Percentiles rank a stretch among this genome's conserved stretches.
These are phyloP conservation scores for Pogostemon cablin DNA, from an alignment of 257 asterid genomes.

Conservation along the genomic window DNA sequence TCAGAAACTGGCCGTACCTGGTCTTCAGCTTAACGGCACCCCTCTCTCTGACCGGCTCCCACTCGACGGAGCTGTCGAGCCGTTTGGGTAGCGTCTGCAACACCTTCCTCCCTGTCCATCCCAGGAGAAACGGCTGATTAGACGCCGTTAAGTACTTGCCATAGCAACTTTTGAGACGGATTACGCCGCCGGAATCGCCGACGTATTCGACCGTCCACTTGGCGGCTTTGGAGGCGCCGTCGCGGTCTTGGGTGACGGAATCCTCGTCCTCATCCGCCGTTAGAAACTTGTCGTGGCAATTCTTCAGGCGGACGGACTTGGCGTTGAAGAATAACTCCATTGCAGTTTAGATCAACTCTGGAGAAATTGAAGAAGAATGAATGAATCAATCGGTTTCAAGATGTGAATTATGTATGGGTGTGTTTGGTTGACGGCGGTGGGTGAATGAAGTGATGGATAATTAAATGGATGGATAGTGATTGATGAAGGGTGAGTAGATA, in stretches of 20 bases:
- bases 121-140: constrained; percentile 61
- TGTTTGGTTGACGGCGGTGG: no score
- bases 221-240: constrained; percentile 48
- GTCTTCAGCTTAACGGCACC: constrained; percentile 68
- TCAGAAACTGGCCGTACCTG: constrained; percentile 66
- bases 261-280: constrained; percentile 67
- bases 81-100: constrained; percentile 54
- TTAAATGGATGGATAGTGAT: not conserved
- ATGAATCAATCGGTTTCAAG: not conserved
- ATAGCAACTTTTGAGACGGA: constrained; percentile 59
- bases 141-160: constrained; percentile 64
- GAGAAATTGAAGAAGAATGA: not conserved
- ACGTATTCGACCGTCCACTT: constrained; percentile 60
- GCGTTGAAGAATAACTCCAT: constrained; percentile 69
- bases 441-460: not conserved
- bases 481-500: not conserved
- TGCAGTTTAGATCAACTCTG: constrained; percentile 26
- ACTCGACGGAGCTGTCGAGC: constrained; percentile 76
- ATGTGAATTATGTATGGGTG: not conserved
- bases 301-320: constrained; percentile 54
- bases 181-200: constrained; percentile 27
- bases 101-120: constrained; percentile 76
- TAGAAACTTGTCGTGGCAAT: constrained; percentile 57
- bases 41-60: constrained; percentile 75
- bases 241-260: constrained; percentile 53